A percentile compares a stretch with the other conserved stretches of the same genome.
phyloP scores from a whole-genome alignment of 2,329 filamentous ascomycete genomes.

The Pseudopyricularia javanii region DNA sequence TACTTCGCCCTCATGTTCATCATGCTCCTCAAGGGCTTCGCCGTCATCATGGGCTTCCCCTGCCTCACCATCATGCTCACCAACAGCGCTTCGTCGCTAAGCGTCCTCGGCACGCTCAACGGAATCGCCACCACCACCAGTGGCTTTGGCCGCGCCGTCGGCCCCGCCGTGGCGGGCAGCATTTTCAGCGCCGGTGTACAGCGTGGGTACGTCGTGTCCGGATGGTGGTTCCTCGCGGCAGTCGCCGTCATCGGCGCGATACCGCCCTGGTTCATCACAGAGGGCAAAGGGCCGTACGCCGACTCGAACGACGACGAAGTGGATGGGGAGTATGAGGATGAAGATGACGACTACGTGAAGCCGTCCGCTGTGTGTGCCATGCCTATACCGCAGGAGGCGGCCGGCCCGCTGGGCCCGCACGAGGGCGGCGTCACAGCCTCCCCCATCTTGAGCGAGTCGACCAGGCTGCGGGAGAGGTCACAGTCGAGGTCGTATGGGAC shows the following conservation, averaged over 20 bases:
- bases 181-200: slow-evolving; percentile 68
- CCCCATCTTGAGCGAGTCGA: slow-evolving; percentile 13
- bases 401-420: background rate
- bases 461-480: background rate
- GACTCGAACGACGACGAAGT: background rate
- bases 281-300: background rate
- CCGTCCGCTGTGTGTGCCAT: background rate
- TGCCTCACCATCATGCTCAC: slow-evolving; percentile 84
- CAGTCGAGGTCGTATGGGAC: background rate
- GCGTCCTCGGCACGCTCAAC: slow-evolving; percentile 79
- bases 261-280: slow-evolving; percentile 49
- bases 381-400: background rate
- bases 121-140: slow-evolving; percentile 90
- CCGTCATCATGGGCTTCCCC: slow-evolving; percentile 76
- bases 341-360: no score
- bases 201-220: slow-evolving; percentile 61
- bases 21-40: slow-evolving; percentile 63
- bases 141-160: slow-evolving; percentile 76
- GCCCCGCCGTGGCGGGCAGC: slow-evolving; percentile 68
- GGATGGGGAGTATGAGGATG: background rate
- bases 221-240: slow-evolving; percentile 67
- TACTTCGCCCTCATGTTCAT: slow-evolving; percentile 52
- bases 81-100: slow-evolving; percentile 78
- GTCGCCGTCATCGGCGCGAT: slow-evolving; percentile 55
- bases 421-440: slow-evolving; percentile 11